Evolutionary conservation across 345 rosid genomes (phyloP), one percentile per base, ranked within the genome.

Genomic region (Citrus australasica): DNA sequence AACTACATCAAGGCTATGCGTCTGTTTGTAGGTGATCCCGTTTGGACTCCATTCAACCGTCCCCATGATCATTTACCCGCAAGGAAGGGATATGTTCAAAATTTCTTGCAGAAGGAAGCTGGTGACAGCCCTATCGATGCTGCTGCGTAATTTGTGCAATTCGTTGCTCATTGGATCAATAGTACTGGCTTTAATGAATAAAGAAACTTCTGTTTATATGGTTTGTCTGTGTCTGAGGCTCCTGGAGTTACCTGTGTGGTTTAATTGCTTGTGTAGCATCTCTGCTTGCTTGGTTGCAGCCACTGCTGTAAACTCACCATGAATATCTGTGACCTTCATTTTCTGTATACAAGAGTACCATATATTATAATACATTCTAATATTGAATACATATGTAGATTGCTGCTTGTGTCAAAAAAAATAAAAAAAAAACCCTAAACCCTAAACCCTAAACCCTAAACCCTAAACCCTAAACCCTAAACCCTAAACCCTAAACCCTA

Each of bases 1-100:
- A 90, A 94, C 84, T 92, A 94, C 65, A 94, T 91, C 72, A 92
- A 90, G 95, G 98, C 98, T 4, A 89, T 94, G 98, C 86, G 97
- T 40, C 93, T 94, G 58, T 94, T 92, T 27, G 94, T 92, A 60
- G 97, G 95, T 67, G 94, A 90, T 69, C 97, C 98, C n/a, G 53
- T 94, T 71, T 92, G 97, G 98, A 92, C 98, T 63, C 95, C 98
- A 68, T 90, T 75, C 84, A 94, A 94, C 78, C 98, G 95, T 25
- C 98, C 97, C 59, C 94, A 92, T 17, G 98, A 94, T 83, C 90
- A 92, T 85, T 86, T 92, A 64, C 92, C 93, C 60, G 95, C 94
- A 74, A 94, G 98, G 95, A 88, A 91, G 86, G 95, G 91, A 16
- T 93, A 95, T 63, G 19, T 93, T 21, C 33, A 92, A 69, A 74